phyloP scores from a whole-genome alignment of 768 basidiomycete species.

The Pholiota microspora region DNA sequence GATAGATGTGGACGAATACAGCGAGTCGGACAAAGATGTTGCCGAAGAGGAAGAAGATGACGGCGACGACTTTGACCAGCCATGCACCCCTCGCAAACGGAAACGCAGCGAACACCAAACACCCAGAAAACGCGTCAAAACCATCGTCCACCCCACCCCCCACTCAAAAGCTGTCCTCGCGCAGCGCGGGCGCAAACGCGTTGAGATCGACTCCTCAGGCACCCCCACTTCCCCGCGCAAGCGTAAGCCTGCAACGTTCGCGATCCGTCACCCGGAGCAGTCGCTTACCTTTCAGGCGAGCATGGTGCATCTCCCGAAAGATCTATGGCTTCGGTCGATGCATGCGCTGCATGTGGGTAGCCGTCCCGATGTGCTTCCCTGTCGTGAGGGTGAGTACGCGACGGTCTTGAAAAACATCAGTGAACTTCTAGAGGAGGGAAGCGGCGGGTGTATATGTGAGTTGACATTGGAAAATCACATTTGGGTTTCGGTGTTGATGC shows the following conservation, averaged over 20 bases:
- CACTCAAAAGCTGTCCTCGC: conserved; percentile 70
- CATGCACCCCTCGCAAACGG: conserved; percentile 59
- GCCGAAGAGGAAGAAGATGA: conserved; percentile 24
- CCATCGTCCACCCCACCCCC: conserved; percentile 64
- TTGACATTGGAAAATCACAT: conserved; percentile 14
- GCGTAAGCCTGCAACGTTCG: conserved; percentile 22
- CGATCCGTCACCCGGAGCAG: conserved; percentile 27
- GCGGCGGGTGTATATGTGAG: conserved; percentile 94
- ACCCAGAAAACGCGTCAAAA: conserved; percentile 26
- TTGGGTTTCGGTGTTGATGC: not conserved
- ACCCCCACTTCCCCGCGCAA: conserved; percentile 25
- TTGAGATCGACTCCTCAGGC: not conserved
- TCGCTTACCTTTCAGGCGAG: conserved; percentile 34
- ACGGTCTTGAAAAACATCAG: conserved; percentile 74
- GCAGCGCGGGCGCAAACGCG: conserved; percentile 32
- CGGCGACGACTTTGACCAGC: conserved; percentile 23
- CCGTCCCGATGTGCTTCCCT: conserved; percentile 86
- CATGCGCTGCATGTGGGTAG: conserved; percentile 91
- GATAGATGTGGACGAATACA: conserved; percentile 22
- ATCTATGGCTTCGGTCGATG: conserved; percentile 87
- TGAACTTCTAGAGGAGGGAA: conserved; percentile 87
- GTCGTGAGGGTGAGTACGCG: conserved; percentile 82
- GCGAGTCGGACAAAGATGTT: conserved; percentile 23
- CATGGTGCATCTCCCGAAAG: conserved; percentile 56
- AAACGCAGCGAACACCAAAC: conserved; percentile 31